Evolutionary conservation across 2,329 filamentous ascomycete species (phyloP), one percentile per base, ranked within the genome.

Genomic region (Cercospora beticola): DNA sequence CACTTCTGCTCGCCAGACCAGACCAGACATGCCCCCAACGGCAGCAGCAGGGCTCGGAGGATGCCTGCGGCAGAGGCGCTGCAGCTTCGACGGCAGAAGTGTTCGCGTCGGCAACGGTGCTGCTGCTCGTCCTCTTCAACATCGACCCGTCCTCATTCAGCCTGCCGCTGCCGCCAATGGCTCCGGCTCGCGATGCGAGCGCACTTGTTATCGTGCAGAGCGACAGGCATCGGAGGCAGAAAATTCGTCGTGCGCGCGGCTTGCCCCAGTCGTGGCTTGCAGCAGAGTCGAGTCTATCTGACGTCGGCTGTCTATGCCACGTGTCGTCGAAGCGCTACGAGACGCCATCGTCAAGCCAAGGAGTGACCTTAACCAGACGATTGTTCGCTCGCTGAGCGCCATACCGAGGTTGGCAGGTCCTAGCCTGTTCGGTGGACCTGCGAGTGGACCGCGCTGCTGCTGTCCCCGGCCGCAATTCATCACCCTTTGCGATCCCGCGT

Each of bases 251-350:
- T 58, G 30, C 30, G 21, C 14, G 30, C 14, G 10, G 54, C 26
- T 26, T 7, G 54, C 26, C 23, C 28, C 43, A 10, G 54, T 57
- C 21, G 64, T 61, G 64, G 64, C 56, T 30, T 66, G 36, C 64
- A 56, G 62, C 62, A 18, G 46, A 56, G 46, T 23, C 49, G 31
- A 66, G 28, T 28, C 40, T 43, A n/a, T 61, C 43, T 57, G 64
- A 57, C 49, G 33, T 58, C 30, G 64, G 56, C 64, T 61, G 30
- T 66, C 33, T 61, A n/a, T 68, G 67, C 67, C 67, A 68, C 67
- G 67, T 68, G 67, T 60, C 56, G 30, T 28, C 49, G 43, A 18
- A 56, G 28, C 58, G 57, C 59, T 23, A 62, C 43, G 18, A 49
- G 21, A 49, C 43, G 43, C 43, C 43, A 49, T 18, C n/a, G 16